phyloP scores from a whole-genome alignment of 2,329 filamentous ascomycete genomes.

The Chaetomium sp. region DNA sequence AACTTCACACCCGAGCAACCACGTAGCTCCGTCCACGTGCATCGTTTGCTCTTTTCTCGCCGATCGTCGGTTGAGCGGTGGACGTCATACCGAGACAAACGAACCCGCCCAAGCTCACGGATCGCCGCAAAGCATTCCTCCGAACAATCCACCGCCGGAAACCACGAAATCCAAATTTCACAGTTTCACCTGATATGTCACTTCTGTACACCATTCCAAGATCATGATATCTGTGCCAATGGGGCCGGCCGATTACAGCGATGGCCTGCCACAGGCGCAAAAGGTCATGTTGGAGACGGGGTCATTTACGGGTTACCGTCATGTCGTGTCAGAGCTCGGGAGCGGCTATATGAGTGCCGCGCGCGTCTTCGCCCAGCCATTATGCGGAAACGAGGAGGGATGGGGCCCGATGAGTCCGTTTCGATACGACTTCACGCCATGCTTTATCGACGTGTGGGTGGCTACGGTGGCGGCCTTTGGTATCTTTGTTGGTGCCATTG shows the following conservation, averaged over 20 bases:
- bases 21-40: neutral
- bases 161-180: neutral
- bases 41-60: neutral
- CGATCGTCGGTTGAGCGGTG: constrained; percentile 2
- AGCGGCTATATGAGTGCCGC: constrained; percentile 62
- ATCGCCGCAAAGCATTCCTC: constrained; percentile 2
- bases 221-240: constrained; percentile 39
- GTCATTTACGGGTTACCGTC: constrained; percentile 62
- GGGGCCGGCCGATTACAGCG: constrained; percentile 41
- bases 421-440: constrained; percentile 94
- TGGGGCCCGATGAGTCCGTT: constrained; percentile 91
- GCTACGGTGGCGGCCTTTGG: constrained; percentile 77
- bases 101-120: neutral
- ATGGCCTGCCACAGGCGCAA: constrained; percentile 41
- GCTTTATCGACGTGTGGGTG: constrained; percentile 93
- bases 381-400: constrained; percentile 88
- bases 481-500: constrained; percentile 72
- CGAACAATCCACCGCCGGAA: neutral
- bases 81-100: constrained; percentile 14
- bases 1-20: neutral
- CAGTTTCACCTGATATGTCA: constrained; percentile 32
- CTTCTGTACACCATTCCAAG: constrained; percentile 12
- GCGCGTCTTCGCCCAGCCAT: constrained; percentile 60
- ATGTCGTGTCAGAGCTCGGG: constrained; percentile 51
- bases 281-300: constrained; percentile 56